Conservation (phyloP, 2,329 filamentous ascomycete genomes). For the Pseudocercospora eumusae region DNA sequence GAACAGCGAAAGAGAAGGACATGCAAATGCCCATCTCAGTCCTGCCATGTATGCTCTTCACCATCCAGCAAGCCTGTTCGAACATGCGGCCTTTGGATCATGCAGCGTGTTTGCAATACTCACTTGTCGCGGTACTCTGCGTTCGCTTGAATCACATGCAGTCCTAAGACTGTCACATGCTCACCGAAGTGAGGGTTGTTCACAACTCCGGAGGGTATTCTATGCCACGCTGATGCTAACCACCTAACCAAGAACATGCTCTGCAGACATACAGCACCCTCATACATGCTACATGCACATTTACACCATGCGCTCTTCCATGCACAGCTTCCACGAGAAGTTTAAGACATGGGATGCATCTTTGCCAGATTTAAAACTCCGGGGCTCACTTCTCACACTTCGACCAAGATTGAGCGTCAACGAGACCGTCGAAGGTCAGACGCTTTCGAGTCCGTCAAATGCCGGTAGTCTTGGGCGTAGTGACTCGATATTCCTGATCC, state of each 20-base stretch:
- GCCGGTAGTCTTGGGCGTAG: background rate
- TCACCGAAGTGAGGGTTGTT: background rate
- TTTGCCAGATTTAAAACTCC: slow-evolving; percentile 9
- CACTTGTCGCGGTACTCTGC: background rate
- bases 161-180: background rate
- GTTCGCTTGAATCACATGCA: slow-evolving; percentile 1
- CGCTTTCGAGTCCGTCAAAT: background rate
- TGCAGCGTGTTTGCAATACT: background rate
- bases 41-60: background rate
- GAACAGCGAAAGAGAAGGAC: too few relatives aligned
- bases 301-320: background rate
- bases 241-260: background rate
- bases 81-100: too few relatives aligned
- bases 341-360: slow-evolving; percentile 14
- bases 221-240: background rate
- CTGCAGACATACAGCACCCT: background rate
- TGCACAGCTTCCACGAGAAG: slow-evolving; percentile 17
- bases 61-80: too few relatives aligned
- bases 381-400: slow-evolving; percentile 9
- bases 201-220: background rate
- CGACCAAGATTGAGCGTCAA: background rate
- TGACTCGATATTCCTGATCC: background rate
- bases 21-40: too few relatives aligned
- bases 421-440: background rate
- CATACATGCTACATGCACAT: background rate